Base-by-base conservation (phyloP, 2,329 filamentous ascomycete genomes). In the Paraphoma chrysanthemicola region DNA sequence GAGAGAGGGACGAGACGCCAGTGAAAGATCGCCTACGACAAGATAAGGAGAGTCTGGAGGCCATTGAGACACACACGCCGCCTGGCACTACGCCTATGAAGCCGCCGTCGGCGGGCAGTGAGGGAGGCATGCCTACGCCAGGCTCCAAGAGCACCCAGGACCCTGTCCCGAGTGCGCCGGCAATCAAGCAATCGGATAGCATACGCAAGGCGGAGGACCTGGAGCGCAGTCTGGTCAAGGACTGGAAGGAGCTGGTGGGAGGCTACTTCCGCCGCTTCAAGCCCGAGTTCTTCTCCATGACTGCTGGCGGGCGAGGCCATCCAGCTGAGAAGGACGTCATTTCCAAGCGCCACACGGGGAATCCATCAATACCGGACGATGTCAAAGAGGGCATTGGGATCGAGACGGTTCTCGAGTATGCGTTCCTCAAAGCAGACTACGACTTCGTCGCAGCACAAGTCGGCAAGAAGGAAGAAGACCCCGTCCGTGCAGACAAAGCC, bases 211-310 rank as follows among this genome's bases (percentile, higher is more conserved):
- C 91, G 11, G 80, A 88, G 54, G 81, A 87, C 53, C 80, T 97
- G 48, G 89, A 96, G 75, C 85, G 82, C 53, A 82, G 84, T 14
- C 82, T 98, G 9, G 85, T 97, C 28, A 80, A 85, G 38, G 86
- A 89, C 53, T 99, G 96, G 87, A 90, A 88, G 73, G 85, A 88
- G 57, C 89, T 92, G 0, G 90, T 99, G 6, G 95, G 95, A 46
- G 95, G 95, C 31, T 99, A 99, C 78, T 99, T 97, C 73, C 87
- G 91, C 57, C 88, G 95, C 43, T 98, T 98, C 80, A 88, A 87
- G 64, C 94, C 95, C 0, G 84, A 91, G 46, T 85, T 91, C 76
- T 97, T 97, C 68, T 85, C 81, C 44, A 79, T 80, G 63, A 76
- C 78, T 51, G 69, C 75, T 54, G 68, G 73, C 45, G 65, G 77